Percentiles rank a stretch among this genome's conserved stretches.
These are phyloP conservation scores for Teunomyces gatunensis DNA, from an alignment of 805 yeast genomes.

Conservation along the genomic window DNA sequence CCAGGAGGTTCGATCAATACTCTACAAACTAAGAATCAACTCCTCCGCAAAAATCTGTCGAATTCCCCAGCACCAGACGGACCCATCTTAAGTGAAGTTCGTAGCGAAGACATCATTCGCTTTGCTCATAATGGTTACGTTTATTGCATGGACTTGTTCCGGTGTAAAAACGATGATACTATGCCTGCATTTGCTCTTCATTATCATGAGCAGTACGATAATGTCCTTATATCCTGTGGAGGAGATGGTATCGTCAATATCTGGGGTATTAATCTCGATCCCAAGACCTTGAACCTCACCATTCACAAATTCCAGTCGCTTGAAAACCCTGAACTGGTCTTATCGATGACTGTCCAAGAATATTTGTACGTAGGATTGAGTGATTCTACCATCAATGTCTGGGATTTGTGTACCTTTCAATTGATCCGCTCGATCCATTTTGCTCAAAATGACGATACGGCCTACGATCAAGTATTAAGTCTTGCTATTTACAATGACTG, in stretches of 20 bases:
- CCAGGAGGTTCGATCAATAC: slow-evolving; percentile 59
- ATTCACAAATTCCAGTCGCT: slow-evolving; percentile 32
- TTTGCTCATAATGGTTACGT: slow-evolving; percentile 94
- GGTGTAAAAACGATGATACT: slow-evolving; percentile 14
- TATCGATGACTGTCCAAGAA: slow-evolving; percentile 63
- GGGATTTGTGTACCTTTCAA: slow-evolving; percentile 87
- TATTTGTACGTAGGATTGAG: slow-evolving; percentile 82
- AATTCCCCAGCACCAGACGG: slow-evolving; percentile 11
- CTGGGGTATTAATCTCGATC: slow-evolving; percentile 52
- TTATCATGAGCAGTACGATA: slow-evolving; percentile 13
- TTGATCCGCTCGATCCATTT: slow-evolving; percentile 46
- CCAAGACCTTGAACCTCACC: slow-evolving; percentile 2
- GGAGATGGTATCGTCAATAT: slow-evolving; percentile 88
- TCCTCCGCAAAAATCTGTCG: slow-evolving; percentile 13
- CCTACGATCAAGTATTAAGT: slow-evolving; percentile 50
- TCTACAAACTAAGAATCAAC: slow-evolving; percentile 26
- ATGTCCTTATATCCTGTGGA: slow-evolving; percentile 45
- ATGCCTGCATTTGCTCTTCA: slow-evolving; percentile 1
- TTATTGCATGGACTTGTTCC: slow-evolving; percentile 56
- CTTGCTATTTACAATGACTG: slow-evolving; percentile 55
- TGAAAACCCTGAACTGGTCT: slow-evolving; percentile 66
- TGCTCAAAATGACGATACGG: slow-evolving; percentile 7
- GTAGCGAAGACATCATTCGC: slow-evolving; percentile 58
- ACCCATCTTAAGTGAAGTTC: slow-evolving; percentile 58
- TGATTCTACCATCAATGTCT: slow-evolving; percentile 70